These are phyloP conservation scores for Trichoderma virens DNA, from an alignment of 495 filamentous ascomycete genomes.

Conservation along the genomic window DNA sequence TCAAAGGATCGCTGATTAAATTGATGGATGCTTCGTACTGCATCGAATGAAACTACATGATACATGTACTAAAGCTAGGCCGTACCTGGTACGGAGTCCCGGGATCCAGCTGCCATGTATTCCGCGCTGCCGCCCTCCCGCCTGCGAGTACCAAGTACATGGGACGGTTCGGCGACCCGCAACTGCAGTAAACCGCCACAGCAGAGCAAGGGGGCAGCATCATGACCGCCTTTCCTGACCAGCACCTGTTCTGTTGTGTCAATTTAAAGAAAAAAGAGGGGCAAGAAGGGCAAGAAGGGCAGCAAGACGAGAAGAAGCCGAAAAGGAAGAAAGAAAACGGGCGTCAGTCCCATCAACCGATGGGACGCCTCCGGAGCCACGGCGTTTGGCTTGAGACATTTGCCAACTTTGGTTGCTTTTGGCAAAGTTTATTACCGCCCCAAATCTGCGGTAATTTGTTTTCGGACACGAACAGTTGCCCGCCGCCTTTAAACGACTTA, in stretches of 20 bases:
- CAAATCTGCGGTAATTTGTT: not conserved
- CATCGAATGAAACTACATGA: too few species aligned
- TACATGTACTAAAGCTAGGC: too few species aligned
- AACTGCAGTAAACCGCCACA: not conserved
- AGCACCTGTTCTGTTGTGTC: not conserved
- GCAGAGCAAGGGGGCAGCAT: not conserved
- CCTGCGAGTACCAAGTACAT: not conserved
- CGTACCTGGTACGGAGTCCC: not conserved
- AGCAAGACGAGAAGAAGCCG: not conserved
- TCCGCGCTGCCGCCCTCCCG: not conserved
- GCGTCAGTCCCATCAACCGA: not conserved
- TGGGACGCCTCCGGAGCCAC: too few species aligned
- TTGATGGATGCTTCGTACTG: too few species aligned
- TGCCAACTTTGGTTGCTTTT: not conserved
- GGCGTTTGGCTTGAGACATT: too few species aligned
- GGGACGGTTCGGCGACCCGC: not conserved
- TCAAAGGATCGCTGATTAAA: too few species aligned
- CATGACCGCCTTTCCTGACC: slow-evolving; percentile 6
- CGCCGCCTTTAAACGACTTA: too few species aligned
- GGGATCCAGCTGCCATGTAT: not conserved
- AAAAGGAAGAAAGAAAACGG: not conserved
- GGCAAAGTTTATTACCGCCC: not conserved
- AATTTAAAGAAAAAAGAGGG: not conserved
- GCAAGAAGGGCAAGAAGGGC: not conserved
- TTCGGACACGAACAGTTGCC: not conserved